Evolutionary conservation across 306 rosid genomes (phyloP), one percentile per base, ranked within the genome.

Genomic region (Quercus bicolor): DNA sequence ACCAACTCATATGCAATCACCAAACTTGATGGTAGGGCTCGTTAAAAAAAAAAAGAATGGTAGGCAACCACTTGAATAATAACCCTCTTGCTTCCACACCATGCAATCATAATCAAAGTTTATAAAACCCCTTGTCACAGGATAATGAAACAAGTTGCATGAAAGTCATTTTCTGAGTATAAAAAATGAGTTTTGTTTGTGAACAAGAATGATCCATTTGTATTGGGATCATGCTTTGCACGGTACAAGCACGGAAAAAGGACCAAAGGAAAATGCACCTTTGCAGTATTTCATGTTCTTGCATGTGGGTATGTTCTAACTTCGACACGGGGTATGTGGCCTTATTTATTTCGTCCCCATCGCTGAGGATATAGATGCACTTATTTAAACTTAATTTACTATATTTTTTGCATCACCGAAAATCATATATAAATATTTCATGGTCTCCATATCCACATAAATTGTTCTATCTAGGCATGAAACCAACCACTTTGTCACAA

Each of bases 301-400:
- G 80, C 87, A 80, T 84, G 87, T 80, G 87, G 70, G 26, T 56
- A 15, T 77, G 77, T 16, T 59, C 55, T 15, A 51, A 59, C 76
- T 72, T 57, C 77, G 84, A 80, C 82, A 68, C 57, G 82, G 64
- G 23, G 10, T 4, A 48, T 48, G 53, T 48, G 53, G 28, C 73
- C 66, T 19, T 8, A 10, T 21, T 23, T 1, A 33, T 33, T 6
- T 55, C 37, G 40, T 34, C n/a, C 4, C 19, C n/a, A 11, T 70
- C 56, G 1, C 56, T 70, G 18, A 40, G 34, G 18, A 18, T 33
- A 45, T 11, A 45, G 52, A 45, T 45, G 52, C 14, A 45, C 52
- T 45, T 11, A 45, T 45, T 45, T 45, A 45, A 45, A 16, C 5
- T 40, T 1, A 12, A 45, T 8, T 34, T 34, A 2, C 12, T 16